Evolutionary conservation across 805 yeast genomes (phyloP).

Genomic region (Candida sanyiensis): DNA sequence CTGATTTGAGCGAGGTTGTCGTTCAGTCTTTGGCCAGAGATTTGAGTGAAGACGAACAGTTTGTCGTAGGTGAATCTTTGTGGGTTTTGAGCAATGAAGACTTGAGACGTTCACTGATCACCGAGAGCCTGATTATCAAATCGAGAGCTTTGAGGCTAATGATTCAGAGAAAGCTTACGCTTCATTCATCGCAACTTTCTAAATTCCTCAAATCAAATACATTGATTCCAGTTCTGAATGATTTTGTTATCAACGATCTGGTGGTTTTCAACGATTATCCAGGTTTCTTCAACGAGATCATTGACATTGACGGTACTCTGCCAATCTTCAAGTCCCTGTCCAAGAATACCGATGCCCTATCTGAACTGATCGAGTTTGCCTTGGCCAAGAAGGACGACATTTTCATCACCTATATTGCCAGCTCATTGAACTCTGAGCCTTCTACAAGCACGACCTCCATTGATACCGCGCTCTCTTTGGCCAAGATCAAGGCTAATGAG

Average conservation of each 20-base stretch:
- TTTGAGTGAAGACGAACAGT: conserved; percentile 16
- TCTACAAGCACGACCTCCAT: conserved; percentile 3
- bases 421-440: conserved; percentile 8
- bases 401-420: conserved; percentile 12
- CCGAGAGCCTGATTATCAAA: conserved; percentile 8
- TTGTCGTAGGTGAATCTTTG: conserved; percentile 26
- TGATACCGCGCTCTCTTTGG: not conserved
- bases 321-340: conserved; percentile 18
- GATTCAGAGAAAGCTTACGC: conserved; percentile 14
- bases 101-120: conserved; percentile 10
- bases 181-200: conserved; percentile 11
- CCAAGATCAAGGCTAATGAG: conserved; percentile 14
- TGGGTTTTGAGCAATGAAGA: conserved; percentile 18
- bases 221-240: conserved; percentile 6
- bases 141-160: conserved; percentile 12
- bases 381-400: conserved; percentile 2
- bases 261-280: conserved; percentile 16
- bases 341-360: conserved; percentile 1
- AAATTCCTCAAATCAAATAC: not conserved
- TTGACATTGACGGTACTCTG: conserved; percentile 9
- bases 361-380: conserved; percentile 13
- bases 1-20: conserved; percentile 15
- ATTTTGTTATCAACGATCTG: conserved; percentile 13
- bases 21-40: not conserved
- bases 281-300: conserved; percentile 7